Evolutionary conservation across 345 rosid genomes (phyloP), one percentile per base, ranked within the genome.

Genomic region (Eutrema yunnanense): DNA sequence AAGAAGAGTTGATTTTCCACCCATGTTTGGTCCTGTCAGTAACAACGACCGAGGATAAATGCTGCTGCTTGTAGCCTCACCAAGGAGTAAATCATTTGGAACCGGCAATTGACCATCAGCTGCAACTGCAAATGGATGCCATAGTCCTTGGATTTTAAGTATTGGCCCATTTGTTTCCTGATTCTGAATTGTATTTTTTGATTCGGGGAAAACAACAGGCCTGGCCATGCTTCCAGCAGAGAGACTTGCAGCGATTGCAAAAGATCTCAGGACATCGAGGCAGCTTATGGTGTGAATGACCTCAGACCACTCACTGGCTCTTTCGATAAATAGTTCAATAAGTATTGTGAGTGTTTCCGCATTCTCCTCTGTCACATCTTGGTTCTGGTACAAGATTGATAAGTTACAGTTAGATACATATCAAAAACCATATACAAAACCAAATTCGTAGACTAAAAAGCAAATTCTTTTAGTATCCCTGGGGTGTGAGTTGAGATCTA

Each of bases 1-100:
- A 61, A 94, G 79, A 76, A 94, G 96, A 49, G 98, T 91, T 69
- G 97, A 91, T 82, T 94, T 94, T 46, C 98, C 98, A 55, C 98
- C 97, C 98, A 94, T 94, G 74, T 94, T 94, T 16, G 98, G 98
- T 77, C 97, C 98, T 19, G 97, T 94, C 79, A 94, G 81, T 61
- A 91, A 75, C 79, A 94, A 79, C 5, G 89, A 80, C 71, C 78
- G 78, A 60, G 92, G 88, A 78, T 79, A 69, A 78, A 37, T 53
- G 53, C 79, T 86, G 74, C 82, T 81, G 71, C 79, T 76, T 53
- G 63, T 32, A 80, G 76, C 83, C 78, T 84, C 86, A 38, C 98
- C 96, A 14, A 94, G 96, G 73, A 81, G 53, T 44, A 91, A 44
- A 79, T 86, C 84, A 77, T 91, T 94, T 73, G 98, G 97, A 64